Conservation (phyloP, 129 eudicot species). For the Apium graveolens region DNA sequence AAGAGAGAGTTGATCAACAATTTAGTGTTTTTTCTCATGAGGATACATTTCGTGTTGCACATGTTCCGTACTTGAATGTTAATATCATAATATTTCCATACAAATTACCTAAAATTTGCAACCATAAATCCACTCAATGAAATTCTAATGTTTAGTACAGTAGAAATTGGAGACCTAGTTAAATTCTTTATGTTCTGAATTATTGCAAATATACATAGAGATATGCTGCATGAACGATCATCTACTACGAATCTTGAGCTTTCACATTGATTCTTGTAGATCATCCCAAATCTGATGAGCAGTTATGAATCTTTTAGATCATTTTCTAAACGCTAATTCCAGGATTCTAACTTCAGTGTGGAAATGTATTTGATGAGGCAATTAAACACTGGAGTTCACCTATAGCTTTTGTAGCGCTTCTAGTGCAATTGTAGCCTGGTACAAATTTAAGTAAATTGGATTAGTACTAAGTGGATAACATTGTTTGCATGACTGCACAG, state of each 20-base stretch:
- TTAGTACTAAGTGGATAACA: neutral
- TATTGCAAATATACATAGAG: slow-evolving; percentile 10
- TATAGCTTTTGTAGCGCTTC: neutral
- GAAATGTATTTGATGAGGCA: neutral
- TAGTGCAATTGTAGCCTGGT: slow-evolving; percentile 18
- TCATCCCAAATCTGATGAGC: neutral
- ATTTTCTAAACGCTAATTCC: neutral
- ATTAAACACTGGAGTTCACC: neutral
- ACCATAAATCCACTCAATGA: neutral
- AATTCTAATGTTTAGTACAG: neutral
- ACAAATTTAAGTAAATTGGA: neutral
- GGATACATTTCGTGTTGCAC: neutral
- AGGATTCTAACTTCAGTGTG: neutral
- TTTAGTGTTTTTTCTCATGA: neutral
- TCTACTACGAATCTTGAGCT: neutral
- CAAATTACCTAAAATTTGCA: neutral
- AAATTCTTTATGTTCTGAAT: neutral
- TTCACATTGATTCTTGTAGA: neutral
- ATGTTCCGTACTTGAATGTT: neutral
- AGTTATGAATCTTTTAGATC: neutral
- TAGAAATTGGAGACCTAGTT: neutral
- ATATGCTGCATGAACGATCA: neutral
- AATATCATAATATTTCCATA: neutral
- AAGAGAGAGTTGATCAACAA: neutral
- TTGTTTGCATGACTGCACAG: neutral